phyloP scores from a whole-genome alignment of 805 yeast genomes.

The Yamadazyma olivae region DNA sequence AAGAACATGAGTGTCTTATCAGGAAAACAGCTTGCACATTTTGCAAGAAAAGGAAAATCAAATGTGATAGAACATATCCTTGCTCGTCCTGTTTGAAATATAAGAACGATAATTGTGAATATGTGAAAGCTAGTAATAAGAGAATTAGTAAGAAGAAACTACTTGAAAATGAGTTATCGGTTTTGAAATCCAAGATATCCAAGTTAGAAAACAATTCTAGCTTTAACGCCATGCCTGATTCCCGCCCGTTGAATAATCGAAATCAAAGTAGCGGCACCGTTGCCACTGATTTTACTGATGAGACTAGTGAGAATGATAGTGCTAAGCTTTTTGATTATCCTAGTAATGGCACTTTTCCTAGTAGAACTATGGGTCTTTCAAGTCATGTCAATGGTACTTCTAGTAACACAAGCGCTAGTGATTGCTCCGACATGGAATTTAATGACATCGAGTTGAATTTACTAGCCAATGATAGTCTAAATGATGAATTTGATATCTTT shows the following conservation, averaged over 20 bases:
- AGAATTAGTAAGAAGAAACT: conserved; percentile 1
- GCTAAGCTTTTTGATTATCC: background rate
- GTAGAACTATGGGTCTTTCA: background rate
- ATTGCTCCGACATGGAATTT: conserved; percentile 10
- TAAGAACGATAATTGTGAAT: conserved; percentile 13
- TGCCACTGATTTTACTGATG: background rate
- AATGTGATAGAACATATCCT: conserved; percentile 34
- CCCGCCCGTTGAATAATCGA: too few species aligned
- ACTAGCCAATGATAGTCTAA: conserved; percentile 5
- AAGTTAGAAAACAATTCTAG: conserved; percentile 2
- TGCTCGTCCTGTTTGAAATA: conserved; percentile 35
- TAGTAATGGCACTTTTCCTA: background rate
- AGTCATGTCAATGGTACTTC: background rate
- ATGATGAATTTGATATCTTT: conserved; percentile 40
- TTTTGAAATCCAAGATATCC: conserved; percentile 1
- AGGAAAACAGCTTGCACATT: conserved; percentile 23
- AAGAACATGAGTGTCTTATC: too few species aligned
- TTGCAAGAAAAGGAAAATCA: conserved; percentile 36
- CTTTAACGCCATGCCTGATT: too few species aligned
- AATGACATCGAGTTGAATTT: conserved; percentile 10
- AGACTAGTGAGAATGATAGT: background rate
- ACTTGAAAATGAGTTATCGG: conserved; percentile 5
- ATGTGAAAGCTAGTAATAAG: conserved; percentile 1
- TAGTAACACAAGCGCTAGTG: background rate
- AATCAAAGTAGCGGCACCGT: background rate